Percentiles rank a stretch among this genome's conserved stretches.
Conservation (phyloP, 192 early-diverging fungal species). For the Borealophlyctis nickersoniae region DNA sequence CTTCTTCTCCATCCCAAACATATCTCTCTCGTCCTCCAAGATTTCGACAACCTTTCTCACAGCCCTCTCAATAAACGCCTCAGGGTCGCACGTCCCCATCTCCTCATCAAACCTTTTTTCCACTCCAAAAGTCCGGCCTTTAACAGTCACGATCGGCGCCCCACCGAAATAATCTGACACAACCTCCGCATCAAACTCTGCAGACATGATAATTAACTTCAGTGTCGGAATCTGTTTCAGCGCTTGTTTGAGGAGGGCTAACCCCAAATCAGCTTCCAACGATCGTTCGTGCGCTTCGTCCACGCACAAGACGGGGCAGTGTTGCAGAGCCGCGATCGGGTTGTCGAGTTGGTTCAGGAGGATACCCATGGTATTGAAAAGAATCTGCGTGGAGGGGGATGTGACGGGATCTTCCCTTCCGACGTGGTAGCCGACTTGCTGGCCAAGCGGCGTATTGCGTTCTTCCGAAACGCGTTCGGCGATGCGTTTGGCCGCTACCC, state of each 20-base stretch:
- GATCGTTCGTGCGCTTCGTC: conserved; percentile 83
- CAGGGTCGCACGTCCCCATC: background rate
- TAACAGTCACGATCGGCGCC: conserved; percentile 55
- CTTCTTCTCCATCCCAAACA: background rate
- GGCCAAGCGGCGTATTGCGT: conserved; percentile 14
- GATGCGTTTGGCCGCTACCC: conserved; percentile 71
- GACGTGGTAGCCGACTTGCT: conserved; percentile 32
- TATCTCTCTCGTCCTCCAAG: background rate
- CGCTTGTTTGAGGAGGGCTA: conserved; percentile 70
- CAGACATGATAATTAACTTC: conserved; percentile 86
- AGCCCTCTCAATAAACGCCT: background rate
- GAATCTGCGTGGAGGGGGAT: conserved; percentile 28
- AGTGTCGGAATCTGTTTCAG: conserved; percentile 55
- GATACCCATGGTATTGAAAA: conserved; percentile 73
- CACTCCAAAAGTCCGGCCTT: conserved; percentile 56
- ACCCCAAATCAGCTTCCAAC: conserved; percentile 74
- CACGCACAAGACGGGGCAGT: conserved; percentile 68
- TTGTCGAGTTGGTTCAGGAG: conserved; percentile 65
- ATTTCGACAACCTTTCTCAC: background rate
- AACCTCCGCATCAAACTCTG: conserved; percentile 76
- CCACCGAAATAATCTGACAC: conserved; percentile 73
- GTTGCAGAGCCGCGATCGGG: conserved; percentile 50
- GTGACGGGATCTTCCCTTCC: conserved; percentile 39
- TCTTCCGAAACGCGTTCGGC: conserved; percentile 63
- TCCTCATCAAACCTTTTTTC: conserved; percentile 31